These are phyloP conservation scores for Oxyria digyna DNA, from an alignment of 148 eudicot genomes.

Conservation along the genomic window DNA sequence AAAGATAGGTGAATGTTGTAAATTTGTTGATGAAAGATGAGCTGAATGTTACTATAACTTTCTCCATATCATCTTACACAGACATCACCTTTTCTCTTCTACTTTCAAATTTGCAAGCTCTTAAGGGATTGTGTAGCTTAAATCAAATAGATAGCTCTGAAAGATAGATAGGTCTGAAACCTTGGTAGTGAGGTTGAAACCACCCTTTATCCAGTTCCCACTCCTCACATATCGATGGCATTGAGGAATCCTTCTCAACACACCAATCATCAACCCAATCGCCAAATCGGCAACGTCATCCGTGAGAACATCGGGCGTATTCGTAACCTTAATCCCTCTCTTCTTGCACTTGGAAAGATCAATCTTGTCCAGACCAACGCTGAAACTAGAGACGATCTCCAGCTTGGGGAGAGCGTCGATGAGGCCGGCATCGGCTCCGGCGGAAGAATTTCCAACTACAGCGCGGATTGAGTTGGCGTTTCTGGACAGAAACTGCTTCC, in stretches of 20 bases:
- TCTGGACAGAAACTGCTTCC: conserved; percentile 15
- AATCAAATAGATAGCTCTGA: no score
- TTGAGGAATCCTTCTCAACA: conserved; percentile 35
- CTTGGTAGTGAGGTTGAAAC: conserved; percentile 33
- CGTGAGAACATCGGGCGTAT: conserved; percentile 18
- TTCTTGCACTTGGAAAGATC: conserved; percentile 19
- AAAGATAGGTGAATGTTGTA: background rate
- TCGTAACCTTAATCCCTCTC: conserved; percentile 10
- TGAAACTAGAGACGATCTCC: conserved; percentile 47
- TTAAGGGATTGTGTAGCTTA: no score
- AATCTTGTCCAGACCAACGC: conserved; percentile 62
- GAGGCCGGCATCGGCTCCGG: conserved; percentile 37
- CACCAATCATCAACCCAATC: conserved; percentile 24
- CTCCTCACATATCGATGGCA: conserved; percentile 33
- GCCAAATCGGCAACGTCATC: conserved; percentile 64
- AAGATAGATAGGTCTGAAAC: no score
- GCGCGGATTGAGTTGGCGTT: conserved; percentile 31
- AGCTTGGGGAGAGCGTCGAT: conserved; percentile 50
- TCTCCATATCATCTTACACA: background rate
- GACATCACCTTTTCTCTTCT: background rate
- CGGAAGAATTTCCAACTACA: conserved; percentile 30
- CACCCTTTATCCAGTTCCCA: conserved; percentile 34
- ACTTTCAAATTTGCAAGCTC: background rate
- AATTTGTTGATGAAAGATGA: background rate
- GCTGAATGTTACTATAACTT: no score